Evolutionary conservation across 2,329 filamentous ascomycete species (phyloP).

Genomic region (Calonectria hongkongensis): DNA sequence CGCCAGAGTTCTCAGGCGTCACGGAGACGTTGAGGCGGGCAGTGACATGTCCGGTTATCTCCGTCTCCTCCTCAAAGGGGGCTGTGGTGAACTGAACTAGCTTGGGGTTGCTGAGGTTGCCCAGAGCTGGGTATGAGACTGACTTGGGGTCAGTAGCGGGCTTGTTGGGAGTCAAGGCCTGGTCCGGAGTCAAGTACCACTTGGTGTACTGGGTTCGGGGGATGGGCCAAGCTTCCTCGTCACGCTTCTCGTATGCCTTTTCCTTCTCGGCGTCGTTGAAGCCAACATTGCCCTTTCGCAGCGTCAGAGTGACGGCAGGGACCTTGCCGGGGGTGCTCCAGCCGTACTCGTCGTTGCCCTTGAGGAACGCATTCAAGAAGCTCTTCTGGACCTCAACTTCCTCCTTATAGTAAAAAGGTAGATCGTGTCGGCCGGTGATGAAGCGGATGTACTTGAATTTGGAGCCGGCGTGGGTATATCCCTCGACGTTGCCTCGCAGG

Average conservation of each 20-base stretch:
- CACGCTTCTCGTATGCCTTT: conserved; percentile 71
- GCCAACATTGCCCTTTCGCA: conserved; percentile 80
- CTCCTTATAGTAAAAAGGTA: conserved; percentile 83
- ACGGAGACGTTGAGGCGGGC: conserved; percentile 80
- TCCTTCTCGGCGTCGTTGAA: conserved; percentile 79
- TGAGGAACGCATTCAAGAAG: conserved; percentile 83
- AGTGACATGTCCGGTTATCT: conserved; percentile 81
- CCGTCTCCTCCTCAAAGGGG: conserved; percentile 77
- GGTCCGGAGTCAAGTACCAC: conserved; percentile 73
- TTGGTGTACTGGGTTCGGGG: conserved; percentile 78
- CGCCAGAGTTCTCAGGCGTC: conserved; percentile 68
- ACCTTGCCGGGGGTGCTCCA: conserved; percentile 71
- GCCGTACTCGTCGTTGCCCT: conserved; percentile 77
- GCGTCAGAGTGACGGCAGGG: conserved; percentile 75
- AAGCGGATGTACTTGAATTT: conserved; percentile 81
- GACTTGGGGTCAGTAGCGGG: conserved; percentile 56
- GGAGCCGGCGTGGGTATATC: conserved; percentile 78
- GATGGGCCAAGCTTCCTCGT: conserved; percentile 80
- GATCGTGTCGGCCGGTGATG: conserved; percentile 81
- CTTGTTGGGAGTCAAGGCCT: conserved; percentile 57
- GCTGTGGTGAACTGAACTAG: conserved; percentile 74
- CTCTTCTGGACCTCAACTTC: conserved; percentile 80
- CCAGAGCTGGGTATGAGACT: conserved; percentile 76
- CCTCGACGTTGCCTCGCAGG: conserved; percentile 80
- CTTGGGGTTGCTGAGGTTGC: conserved; percentile 72